phyloP scores from a whole-genome alignment of 768 basidiomycete genomes.

The Boletus rubroflammeus region DNA sequence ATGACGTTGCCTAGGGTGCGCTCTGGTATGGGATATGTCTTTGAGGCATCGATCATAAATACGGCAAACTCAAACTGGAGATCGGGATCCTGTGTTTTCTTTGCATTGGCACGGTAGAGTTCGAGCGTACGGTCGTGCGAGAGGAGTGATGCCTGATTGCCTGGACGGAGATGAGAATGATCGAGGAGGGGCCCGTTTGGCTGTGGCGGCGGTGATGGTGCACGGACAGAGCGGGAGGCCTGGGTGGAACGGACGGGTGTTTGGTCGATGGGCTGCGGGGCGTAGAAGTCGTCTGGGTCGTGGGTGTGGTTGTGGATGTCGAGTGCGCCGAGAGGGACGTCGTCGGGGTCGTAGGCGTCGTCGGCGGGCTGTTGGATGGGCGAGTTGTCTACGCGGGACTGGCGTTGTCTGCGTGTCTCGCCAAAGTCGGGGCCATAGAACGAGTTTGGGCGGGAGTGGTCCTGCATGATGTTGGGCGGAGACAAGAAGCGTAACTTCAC shows the following conservation, averaged over 20 bases:
- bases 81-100: slow-evolving; percentile 97
- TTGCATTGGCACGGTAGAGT: slow-evolving; percentile 95
- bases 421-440: slow-evolving; percentile 31
- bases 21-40: slow-evolving; percentile 75
- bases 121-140: slow-evolving; percentile 96
- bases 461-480: slow-evolving; percentile 26
- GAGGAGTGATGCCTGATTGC: slow-evolving; percentile 87
- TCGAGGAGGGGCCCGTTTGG: slow-evolving; percentile 67
- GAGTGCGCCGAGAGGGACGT: slow-evolving; percentile 33
- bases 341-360: slow-evolving; percentile 38
- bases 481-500: slow-evolving; percentile 16
- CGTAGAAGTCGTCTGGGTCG: slow-evolving; percentile 43
- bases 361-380: slow-evolving; percentile 29
- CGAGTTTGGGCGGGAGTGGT: slow-evolving; percentile 34
- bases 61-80: slow-evolving; percentile 98
- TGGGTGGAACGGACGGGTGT: slow-evolving; percentile 36
- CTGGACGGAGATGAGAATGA: slow-evolving; percentile 90
- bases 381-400: slow-evolving; percentile 18
- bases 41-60: slow-evolving; percentile 98
- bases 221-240: slow-evolving; percentile 53
- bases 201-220: slow-evolving; percentile 57
- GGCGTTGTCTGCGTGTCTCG: slow-evolving; percentile 4
- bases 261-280: slow-evolving; percentile 26
- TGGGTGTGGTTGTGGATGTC: slow-evolving; percentile 31
- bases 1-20: slow-evolving; percentile 70